phyloP scores from a whole-genome alignment of 139 green algal species.

The Yamagishiella unicocca region DNA sequence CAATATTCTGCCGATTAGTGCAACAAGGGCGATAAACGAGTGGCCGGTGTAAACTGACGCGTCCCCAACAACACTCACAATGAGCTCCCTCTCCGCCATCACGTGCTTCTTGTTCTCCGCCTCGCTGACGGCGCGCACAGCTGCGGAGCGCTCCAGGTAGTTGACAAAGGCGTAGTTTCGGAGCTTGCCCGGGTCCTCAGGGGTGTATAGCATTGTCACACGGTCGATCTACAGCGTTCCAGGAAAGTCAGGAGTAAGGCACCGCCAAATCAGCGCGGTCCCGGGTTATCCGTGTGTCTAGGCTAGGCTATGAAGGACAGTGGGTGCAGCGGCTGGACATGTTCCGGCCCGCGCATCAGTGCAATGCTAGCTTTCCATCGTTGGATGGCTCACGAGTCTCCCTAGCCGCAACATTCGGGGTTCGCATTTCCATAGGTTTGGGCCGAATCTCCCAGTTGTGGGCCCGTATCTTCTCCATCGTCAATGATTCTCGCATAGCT shows the following conservation, averaged over 20 bases:
- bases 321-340: no score
- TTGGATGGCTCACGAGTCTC: no score
- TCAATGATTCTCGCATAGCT: no score
- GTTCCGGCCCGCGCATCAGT: no score
- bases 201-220: slow-evolving; percentile 71
- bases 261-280: neutral
- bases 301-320: neutral
- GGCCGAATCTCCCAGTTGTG: no score
- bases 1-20: no score
- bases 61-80: slow-evolving; percentile 57
- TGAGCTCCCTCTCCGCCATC: slow-evolving; percentile 67
- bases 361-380: no score
- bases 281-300: no score
- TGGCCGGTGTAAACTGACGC: neutral
- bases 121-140: slow-evolving; percentile 71
- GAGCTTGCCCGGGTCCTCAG: slow-evolving; percentile 65
- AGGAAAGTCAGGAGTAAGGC: neutral
- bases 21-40: no score
- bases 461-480: no score
- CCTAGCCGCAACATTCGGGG: no score
- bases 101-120: slow-evolving; percentile 59
- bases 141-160: slow-evolving; percentile 78
- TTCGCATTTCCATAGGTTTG: no score
- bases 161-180: slow-evolving; percentile 91
- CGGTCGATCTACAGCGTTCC: slow-evolving; percentile 61